Percentiles rank a stretch among this genome's conserved stretches.
phyloP scores from a whole-genome alignment of 164 flowering plant genomes.

The Vitis rotundifolia region DNA sequence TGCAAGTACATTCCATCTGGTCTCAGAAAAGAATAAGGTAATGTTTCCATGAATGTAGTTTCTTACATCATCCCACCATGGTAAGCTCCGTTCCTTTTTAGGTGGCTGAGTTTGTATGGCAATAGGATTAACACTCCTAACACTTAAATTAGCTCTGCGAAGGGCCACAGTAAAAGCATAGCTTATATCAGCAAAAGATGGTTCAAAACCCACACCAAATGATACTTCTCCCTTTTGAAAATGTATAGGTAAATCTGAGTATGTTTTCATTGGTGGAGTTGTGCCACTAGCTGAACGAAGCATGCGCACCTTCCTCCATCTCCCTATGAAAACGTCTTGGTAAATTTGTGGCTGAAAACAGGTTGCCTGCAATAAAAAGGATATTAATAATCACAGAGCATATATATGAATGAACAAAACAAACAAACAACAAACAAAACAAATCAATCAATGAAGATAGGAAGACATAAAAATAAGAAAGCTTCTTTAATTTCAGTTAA shows the following conservation, averaged over 20 bases:
- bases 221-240: conserved; percentile 79
- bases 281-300: conserved; percentile 96
- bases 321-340: conserved; percentile 88
- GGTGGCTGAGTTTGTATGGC: conserved; percentile 48
- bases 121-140: conserved; percentile 41
- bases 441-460: not conserved
- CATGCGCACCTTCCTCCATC: conserved; percentile 89
- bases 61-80: conserved; percentile 99
- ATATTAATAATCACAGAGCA: conserved; percentile 3
- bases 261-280: conserved; percentile 95
- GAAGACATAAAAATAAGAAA: not conserved
- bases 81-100: conserved; percentile 89
- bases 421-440: not conserved
- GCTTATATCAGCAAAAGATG: conserved; percentile 86
- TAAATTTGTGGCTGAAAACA: conserved; percentile 89
- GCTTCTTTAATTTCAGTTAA: too few species aligned
- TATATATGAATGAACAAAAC: not conserved
- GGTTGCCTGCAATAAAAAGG: conserved; percentile 74
- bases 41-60: conserved; percentile 86
- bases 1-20: conserved; percentile 70
- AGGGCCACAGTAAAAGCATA: conserved; percentile 98
- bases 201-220: conserved; percentile 96
- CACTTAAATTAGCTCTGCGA: conserved; percentile 89
- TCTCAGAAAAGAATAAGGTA: conserved; percentile 59
- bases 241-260: conserved; percentile 70